phyloP scores from a whole-genome alignment of 352 stramenopile genomes.

The Pythium coloratum region DNA sequence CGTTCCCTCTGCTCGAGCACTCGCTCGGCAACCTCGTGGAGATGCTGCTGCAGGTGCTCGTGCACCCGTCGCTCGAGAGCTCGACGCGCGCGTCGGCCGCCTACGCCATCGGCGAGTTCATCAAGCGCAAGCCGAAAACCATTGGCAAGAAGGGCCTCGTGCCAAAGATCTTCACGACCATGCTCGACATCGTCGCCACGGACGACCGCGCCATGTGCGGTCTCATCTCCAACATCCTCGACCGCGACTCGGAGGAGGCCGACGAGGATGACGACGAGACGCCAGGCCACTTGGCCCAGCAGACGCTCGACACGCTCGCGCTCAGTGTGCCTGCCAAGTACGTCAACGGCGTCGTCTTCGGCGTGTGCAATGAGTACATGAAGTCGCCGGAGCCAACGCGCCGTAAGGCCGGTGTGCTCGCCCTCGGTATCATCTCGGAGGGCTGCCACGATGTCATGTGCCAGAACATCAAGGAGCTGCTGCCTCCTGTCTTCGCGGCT shows the following conservation, averaged over 20 bases:
- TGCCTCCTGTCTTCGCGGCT: constrained; percentile 91
- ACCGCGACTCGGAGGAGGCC: constrained; percentile 55
- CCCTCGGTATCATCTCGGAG: constrained; percentile 97
- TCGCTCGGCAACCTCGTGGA: constrained; percentile 80
- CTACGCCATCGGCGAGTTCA: constrained; percentile 82
- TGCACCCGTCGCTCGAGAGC: constrained; percentile 73
- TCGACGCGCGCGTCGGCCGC: constrained; percentile 79
- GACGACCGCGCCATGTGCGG: constrained; percentile 82
- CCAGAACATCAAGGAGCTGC: constrained; percentile 92
- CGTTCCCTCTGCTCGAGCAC: constrained; percentile 84
- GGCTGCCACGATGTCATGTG: constrained; percentile 95
- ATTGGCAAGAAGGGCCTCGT: constrained; percentile 84
- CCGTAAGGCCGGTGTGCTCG: constrained; percentile 96
- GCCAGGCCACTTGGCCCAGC: constrained; percentile 77
- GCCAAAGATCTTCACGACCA: constrained; percentile 82
- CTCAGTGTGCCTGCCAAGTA: constrained; percentile 84
- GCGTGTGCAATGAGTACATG: constrained; percentile 89
- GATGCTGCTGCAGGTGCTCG: constrained; percentile 79
- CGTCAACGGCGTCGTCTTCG: constrained; percentile 75
- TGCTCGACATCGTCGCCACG: constrained; percentile 79
- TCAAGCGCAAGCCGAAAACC: constrained; percentile 90
- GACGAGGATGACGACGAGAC: constrained; percentile 79
- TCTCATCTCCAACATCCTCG: constrained; percentile 80
- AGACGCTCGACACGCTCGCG: constrained; percentile 83
- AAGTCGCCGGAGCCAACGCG: constrained; percentile 84